Evolutionary conservation across 768 basidiomycete genomes (phyloP).

Genomic region (Boletus reticuloceps): DNA sequence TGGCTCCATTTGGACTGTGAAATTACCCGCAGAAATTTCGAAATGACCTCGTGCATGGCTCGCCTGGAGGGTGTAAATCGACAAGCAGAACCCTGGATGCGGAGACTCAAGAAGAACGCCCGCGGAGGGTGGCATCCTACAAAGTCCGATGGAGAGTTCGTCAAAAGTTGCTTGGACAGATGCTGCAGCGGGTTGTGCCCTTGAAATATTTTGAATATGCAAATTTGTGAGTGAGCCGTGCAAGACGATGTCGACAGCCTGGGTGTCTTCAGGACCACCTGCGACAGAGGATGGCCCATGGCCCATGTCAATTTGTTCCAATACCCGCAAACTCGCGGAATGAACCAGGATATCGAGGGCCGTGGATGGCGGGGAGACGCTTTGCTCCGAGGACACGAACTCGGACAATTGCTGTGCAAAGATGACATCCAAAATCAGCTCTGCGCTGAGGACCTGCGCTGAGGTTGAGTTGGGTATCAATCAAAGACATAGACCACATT

Average conservation of each 20-base stretch:
- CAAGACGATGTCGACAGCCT: constrained; percentile 17
- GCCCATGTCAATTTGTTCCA: constrained; percentile 43
- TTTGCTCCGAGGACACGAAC: constrained; percentile 25
- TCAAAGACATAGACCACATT: constrained; percentile 15
- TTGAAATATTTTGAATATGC: constrained; percentile 10
- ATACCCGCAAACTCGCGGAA: constrained; percentile 37
- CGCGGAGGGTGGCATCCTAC: constrained; percentile 1
- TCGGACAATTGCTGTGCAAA: constrained; percentile 39
- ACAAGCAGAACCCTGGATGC: constrained; percentile 21
- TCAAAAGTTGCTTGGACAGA: constrained; percentile 10
- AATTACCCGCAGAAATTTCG: constrained; percentile 19
- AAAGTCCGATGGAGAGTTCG: constrained; percentile 16
- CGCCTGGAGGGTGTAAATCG: constrained; percentile 18
- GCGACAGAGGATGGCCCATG: constrained; percentile 1
- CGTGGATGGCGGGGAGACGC: constrained; percentile 14
- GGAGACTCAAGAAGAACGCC: not conserved
- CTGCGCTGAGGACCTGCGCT: constrained; percentile 36
- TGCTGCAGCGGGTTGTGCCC: not conserved
- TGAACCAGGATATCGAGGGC: constrained; percentile 44
- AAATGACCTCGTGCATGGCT: constrained; percentile 5
- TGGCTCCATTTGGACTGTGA: constrained; percentile 28
- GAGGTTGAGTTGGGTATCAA: constrained; percentile 6
- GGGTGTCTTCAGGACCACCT: constrained; percentile 1
- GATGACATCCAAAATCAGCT: constrained; percentile 40
- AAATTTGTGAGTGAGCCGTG: constrained; percentile 16